phyloP scores from a whole-genome alignment of 2,329 filamentous ascomycete genomes.

The Cercospora sojina region DNA sequence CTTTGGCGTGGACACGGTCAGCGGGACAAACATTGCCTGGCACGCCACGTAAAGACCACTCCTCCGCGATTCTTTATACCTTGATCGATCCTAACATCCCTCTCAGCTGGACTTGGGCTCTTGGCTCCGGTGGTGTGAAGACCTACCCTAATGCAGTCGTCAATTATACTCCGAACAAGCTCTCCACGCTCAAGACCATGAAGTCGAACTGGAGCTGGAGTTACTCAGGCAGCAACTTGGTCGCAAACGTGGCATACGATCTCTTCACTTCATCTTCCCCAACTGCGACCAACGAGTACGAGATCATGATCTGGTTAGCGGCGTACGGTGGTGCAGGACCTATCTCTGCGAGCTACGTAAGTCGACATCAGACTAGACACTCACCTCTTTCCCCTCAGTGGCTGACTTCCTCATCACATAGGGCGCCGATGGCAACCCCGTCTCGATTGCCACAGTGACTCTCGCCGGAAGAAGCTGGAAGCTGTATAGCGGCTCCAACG shows the following conservation, averaged over 20 bases:
- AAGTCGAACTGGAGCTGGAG: slow-evolving; percentile 48
- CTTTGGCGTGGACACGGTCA: slow-evolving; percentile 24
- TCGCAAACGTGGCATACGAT: slow-evolving; percentile 63
- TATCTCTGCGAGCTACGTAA: slow-evolving; percentile 55
- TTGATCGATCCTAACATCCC: background rate
- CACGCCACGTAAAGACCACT: slow-evolving; percentile 21
- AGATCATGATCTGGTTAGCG: slow-evolving; percentile 65
- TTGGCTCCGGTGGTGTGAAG: slow-evolving; percentile 39
- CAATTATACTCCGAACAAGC: slow-evolving; percentile 35
- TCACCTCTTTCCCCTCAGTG: no score
- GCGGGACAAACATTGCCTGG: slow-evolving; percentile 23
- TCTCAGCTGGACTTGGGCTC: slow-evolving; percentile 26
- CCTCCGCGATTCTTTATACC: background rate
- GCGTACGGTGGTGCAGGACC: slow-evolving; percentile 57
- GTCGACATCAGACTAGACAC: background rate
- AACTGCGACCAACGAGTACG: slow-evolving; percentile 51
- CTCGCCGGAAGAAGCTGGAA: slow-evolving; percentile 57
- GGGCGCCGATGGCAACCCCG: slow-evolving; percentile 6
- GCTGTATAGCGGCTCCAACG: slow-evolving; percentile 58
- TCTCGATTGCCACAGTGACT: slow-evolving; percentile 53
- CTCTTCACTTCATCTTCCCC: slow-evolving; percentile 56
- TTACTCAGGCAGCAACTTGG: slow-evolving; percentile 51
- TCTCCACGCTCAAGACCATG: slow-evolving; percentile 44
- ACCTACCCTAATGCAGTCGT: slow-evolving; percentile 45
- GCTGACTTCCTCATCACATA: background rate